Base-by-base conservation (phyloP, 306 rosid species). In the Pterocarpus macrocarpus region DNA sequence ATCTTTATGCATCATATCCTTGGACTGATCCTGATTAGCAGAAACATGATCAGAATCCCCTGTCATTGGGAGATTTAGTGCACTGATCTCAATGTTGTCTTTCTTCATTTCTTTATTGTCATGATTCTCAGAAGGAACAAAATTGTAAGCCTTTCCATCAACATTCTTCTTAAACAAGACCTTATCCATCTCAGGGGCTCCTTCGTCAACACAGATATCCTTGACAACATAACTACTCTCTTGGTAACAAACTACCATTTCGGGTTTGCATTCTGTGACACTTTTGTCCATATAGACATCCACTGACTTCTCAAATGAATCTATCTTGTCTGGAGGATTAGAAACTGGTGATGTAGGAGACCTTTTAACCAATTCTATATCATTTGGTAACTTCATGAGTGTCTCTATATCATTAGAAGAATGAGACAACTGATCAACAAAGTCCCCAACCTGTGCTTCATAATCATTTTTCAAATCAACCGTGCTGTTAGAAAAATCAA, bases 191-290 rank as follows among this genome's bases (percentile, higher is more conserved):
- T 88, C 66, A 61, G 81, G 89, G 36, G 87, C 87, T 57, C 97
- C 94, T 55, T 93, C 90, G 50, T 93, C 99, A 13, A 93, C 80
- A 50, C 97, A 90, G 57, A 96, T 96, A 73, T 93, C 98, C 86
- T 96, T 96, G 53, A 96, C 84, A 43, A 67, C 84, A 80, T 81
- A 85, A 85, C 30, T 71, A 70, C 80, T 87, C 76, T 89, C 98
- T 66, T 81, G 87, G 87, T 81, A 93, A 76, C 92, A 82, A 71
- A 88, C 90, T 45, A 71, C 86, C 44, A 84, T 17, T 66, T 93
- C 89, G 16, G 97, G 93, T 82, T 88, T 92, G 73, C 86, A 95
- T 79, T 89, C 94, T 15, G 75, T 63, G 34, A 86, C 83, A 67
- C 89, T 85, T 84, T 86, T 89, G 80, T 90, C 97, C 81, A 75